Evolutionary conservation across 805 yeast species (phyloP).

Genomic region (Blastobotrys peoriensis): DNA sequence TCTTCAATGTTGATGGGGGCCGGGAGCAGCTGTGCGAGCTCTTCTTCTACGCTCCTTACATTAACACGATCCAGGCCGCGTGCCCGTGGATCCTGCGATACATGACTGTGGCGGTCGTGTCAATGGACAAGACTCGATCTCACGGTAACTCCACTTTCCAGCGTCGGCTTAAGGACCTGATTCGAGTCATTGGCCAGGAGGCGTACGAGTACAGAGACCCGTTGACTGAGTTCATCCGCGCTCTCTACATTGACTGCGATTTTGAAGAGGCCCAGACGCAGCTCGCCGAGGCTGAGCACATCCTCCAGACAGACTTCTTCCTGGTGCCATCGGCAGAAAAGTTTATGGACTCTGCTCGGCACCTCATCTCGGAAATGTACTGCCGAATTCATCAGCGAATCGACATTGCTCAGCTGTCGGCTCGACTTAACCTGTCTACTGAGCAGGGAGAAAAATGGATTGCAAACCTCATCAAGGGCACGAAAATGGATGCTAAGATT

Average conservation of each 20-base stretch:
- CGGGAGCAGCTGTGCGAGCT: constrained; percentile 50
- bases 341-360: constrained; percentile 44
- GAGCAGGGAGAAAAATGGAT: constrained; percentile 50
- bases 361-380: constrained; percentile 47
- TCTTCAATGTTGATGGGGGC: constrained; percentile 48
- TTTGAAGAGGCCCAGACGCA: constrained; percentile 47
- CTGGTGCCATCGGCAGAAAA: constrained; percentile 36
- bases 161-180: constrained; percentile 52
- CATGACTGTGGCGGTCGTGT: constrained; percentile 51
- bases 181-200: constrained; percentile 55
- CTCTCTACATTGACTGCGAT: constrained; percentile 53
- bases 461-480: constrained; percentile 43
- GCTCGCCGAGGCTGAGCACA: constrained; percentile 41
- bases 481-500: constrained; percentile 49
- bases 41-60: constrained; percentile 52
- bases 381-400: constrained; percentile 48
- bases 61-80: constrained; percentile 63
- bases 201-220: constrained; percentile 62
- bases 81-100: constrained; percentile 69
- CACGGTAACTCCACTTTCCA: constrained; percentile 35
- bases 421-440: constrained; percentile 37
- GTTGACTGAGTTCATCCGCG: constrained; percentile 49
- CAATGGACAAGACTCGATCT: constrained; percentile 25
- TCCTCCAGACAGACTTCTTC: constrained; percentile 54
- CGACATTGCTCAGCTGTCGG: constrained; percentile 41